Percentiles rank a stretch among this genome's conserved stretches.
phyloP scores from a whole-genome alignment of 805 yeast genomes.

The Wickerhamomyces strasburgensis region DNA sequence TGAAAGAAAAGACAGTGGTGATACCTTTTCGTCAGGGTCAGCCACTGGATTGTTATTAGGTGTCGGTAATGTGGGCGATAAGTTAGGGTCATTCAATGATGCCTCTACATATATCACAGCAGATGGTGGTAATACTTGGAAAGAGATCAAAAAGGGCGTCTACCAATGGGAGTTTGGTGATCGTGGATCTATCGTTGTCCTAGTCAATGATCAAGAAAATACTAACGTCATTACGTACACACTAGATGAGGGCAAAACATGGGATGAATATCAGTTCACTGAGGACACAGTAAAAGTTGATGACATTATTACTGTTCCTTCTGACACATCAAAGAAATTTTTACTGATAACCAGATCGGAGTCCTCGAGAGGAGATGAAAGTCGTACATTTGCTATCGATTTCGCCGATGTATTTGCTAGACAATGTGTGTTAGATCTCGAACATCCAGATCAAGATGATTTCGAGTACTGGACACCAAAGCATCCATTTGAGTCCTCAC shows the following conservation, averaged over 20 bases:
- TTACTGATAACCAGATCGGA: conserved; percentile 51
- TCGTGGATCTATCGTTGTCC: conserved; percentile 78
- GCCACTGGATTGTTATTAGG: conserved; percentile 86
- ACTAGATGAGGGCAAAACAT: conserved; percentile 71
- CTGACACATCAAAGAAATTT: conserved; percentile 79
- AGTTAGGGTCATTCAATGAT: conserved; percentile 42
- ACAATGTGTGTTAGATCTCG: conserved; percentile 49
- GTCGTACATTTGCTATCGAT: conserved; percentile 48
- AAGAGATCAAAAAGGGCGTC: conserved; percentile 64
- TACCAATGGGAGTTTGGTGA: conserved; percentile 96
- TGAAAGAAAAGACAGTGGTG: conserved; percentile 78
- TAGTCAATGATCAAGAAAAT: conserved; percentile 52
- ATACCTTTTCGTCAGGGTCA: conserved; percentile 80
- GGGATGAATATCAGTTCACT: conserved; percentile 64
- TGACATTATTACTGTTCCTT: conserved; percentile 86
- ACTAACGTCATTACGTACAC: conserved; percentile 64
- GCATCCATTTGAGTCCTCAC: conserved; percentile 43
- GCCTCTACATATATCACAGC: conserved; percentile 70
- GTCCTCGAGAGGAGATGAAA: conserved; percentile 37
- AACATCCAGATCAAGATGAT: conserved; percentile 44
- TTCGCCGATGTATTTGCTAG: conserved; percentile 46
- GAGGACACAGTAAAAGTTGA: conserved; percentile 49
- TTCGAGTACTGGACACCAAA: conserved; percentile 61
- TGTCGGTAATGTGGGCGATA: conserved; percentile 82
- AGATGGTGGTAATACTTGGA: conserved; percentile 92